Evolutionary conservation across 225 moss, liverwort and hornwort genomes (phyloP).

Genomic region (Ulota crispa): DNA sequence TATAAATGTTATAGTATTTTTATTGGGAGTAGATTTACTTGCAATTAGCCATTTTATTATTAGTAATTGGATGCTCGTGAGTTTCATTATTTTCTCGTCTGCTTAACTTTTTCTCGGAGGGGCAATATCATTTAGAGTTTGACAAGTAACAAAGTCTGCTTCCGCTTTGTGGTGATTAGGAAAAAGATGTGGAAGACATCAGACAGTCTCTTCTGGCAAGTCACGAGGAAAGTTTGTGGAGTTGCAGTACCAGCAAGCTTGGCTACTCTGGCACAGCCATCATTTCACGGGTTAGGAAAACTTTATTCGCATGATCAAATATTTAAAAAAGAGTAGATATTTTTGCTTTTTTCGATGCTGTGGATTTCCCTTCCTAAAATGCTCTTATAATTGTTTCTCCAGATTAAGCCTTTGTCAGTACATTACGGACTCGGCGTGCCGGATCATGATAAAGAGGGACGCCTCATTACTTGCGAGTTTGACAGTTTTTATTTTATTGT

Average conservation of each 20-base stretch:
- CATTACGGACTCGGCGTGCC: constrained; percentile 69
- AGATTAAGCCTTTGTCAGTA: constrained; percentile 84
- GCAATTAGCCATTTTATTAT: not conserved
- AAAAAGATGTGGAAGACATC: constrained; percentile 78
- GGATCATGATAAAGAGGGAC: constrained; percentile 82
- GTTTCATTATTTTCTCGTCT: not conserved
- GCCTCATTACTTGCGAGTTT: constrained; percentile 85
- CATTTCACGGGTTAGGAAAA: constrained; percentile 67
- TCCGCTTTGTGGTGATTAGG: constrained; percentile 45
- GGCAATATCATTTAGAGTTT: not conserved
- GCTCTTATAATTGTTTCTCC: constrained; percentile 13
- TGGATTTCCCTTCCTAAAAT: not conserved
- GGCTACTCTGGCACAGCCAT: constrained; percentile 96
- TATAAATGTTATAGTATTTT: not conserved
- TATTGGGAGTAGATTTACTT: not conserved
- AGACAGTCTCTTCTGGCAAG: constrained; percentile 48
- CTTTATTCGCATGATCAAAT: not conserved
- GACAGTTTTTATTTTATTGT: constrained; percentile 71
- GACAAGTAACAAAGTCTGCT: not conserved
- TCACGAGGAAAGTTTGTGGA: constrained; percentile 71
- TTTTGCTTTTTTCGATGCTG: not conserved
- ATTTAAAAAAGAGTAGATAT: not conserved
- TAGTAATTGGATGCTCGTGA: not conserved
- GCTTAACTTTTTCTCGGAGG: not conserved
- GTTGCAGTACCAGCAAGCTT: constrained; percentile 88